Evolutionary conservation across 2,329 filamentous ascomycete species (phyloP).

Genomic region (Fusarium miscanthi): DNA sequence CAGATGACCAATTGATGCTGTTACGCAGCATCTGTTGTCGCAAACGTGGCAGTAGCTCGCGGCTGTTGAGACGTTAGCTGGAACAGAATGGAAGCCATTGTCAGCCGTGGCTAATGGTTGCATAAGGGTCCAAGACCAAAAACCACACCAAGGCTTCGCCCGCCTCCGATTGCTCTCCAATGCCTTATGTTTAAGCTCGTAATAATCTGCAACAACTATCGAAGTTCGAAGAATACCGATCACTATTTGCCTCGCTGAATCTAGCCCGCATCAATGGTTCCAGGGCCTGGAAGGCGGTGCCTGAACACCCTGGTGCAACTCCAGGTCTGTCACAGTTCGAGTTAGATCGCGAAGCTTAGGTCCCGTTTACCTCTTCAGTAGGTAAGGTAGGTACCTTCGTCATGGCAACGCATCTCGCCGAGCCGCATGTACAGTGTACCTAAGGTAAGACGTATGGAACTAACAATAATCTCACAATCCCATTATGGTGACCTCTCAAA

Average conservation of each 20-base stretch:
- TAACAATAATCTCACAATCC: not conserved
- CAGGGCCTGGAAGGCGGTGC: conserved; percentile 10
- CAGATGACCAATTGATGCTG: not conserved
- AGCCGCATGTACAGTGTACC: conserved; percentile 19
- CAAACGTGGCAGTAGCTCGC: conserved; percentile 13
- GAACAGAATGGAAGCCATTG: conserved; percentile 17
- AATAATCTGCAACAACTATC: not conserved
- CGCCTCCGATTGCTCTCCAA: not conserved
- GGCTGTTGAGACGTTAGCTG: conserved; percentile 15
- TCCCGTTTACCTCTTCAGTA: conserved; percentile 6
- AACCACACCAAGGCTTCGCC: conserved; percentile 11
- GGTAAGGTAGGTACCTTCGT: conserved; percentile 19
- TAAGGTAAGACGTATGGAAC: not conserved
- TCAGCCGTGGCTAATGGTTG: conserved; percentile 32
- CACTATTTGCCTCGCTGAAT: conserved; percentile 8
- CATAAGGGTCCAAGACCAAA: conserved; percentile 33
- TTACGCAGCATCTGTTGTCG: conserved; percentile 29
- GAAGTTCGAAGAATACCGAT: conserved; percentile 24
- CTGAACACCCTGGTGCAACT: conserved; percentile 7
- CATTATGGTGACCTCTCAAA: not conserved
- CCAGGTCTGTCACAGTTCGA: conserved; percentile 20
- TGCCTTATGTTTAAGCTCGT: not conserved
- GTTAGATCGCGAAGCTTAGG: conserved; percentile 33
- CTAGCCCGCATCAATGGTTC: conserved; percentile 5
- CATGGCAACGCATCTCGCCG: conserved; percentile 40